Evolutionary conservation across 2,329 filamentous ascomycete species (phyloP).

Genomic region (Hirsutella minnesotensis): DNA sequence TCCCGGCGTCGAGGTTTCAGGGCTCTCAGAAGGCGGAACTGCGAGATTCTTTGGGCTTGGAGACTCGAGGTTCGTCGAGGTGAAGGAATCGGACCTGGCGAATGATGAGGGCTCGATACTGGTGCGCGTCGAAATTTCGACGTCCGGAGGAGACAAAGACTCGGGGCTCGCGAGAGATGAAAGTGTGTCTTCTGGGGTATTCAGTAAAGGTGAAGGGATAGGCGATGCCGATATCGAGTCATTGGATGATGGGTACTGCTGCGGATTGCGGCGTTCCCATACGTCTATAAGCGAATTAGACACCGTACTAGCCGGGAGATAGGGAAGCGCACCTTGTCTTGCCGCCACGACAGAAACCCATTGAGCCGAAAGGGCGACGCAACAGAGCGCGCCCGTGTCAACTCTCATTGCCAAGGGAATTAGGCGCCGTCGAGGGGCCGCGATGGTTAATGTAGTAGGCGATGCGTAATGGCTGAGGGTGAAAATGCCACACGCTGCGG

Average conservation of each 20-base stretch:
- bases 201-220: too few relatives aligned
- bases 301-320: not conserved
- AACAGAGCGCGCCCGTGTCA: conserved; percentile 6
- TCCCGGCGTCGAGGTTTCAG: too few relatives aligned
- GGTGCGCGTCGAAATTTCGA: too few relatives aligned
- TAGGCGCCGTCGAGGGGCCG: not conserved
- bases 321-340: conserved; percentile 6
- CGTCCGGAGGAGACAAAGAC: too few relatives aligned
- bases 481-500: not conserved
- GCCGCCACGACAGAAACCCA: conserved; percentile 3
- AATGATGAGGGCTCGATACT: too few relatives aligned
- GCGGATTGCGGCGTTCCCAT: not conserved
- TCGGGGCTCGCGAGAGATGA: too few relatives aligned
- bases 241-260: not conserved
- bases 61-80: too few relatives aligned
- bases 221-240: too few relatives aligned
- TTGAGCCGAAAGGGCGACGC: conserved; percentile 3
- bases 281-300: not conserved
- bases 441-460: not conserved
- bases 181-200: too few relatives aligned
- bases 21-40: too few relatives aligned
- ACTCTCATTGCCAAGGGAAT: conserved; percentile 9
- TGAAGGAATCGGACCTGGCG: too few relatives aligned
- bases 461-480: not conserved
- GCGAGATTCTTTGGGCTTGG: too few relatives aligned